Base-by-base conservation (phyloP, 2,329 filamentous ascomycete genomes). In the Colletotrichum destructivum region DNA sequence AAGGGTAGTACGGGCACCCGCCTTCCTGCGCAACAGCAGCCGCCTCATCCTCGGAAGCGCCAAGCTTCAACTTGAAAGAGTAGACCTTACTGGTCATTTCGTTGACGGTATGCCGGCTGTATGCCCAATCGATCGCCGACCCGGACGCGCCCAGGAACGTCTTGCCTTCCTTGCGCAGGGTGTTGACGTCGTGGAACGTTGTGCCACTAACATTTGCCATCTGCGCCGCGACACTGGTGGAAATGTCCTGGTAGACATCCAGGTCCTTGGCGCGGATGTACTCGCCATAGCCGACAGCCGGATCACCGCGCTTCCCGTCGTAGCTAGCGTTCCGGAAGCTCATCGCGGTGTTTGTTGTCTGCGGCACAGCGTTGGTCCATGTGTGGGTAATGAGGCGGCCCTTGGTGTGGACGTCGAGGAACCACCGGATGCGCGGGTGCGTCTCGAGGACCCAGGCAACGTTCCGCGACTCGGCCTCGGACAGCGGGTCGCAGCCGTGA, bases 321-420 rank as follows among this genome's bases (percentile, higher is more conserved):
- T 38, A 38, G 42, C 42, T 44, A 7, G 16, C 16, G 15, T 44
- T 15, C 15, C 16, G 42, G 42, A 18, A 15, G 42, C 42, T 44
- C 42, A 38, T 38, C 35, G 35, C 35, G 35, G 35, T 11, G 35
- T 38, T 11, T 11, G 35, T 38, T 38, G 35, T 38, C 35, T 38
- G 35, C 35, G 35, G 35, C 35, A 3, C 35, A 11, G 35, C 35
- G 23, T 88, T 88, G 8, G 59, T 26, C 88, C 88, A 90, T 62
- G 81, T 84, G 78, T 89, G 89, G 6, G 89, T 79, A 21, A 91
- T 81, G 42, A 85, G 81, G 2, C 86, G 87, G 0, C 83, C 82
- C 21, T 83, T 86, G 0, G 88, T 88, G 81, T 90, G 88, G 54
- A 90, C 81, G 72, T 90, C 88, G 66, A 89, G 79, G 76, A 88